phyloP scores from a whole-genome alignment of 2,329 filamentous ascomycete genomes.

The Reticulascus tulasneorum region DNA sequence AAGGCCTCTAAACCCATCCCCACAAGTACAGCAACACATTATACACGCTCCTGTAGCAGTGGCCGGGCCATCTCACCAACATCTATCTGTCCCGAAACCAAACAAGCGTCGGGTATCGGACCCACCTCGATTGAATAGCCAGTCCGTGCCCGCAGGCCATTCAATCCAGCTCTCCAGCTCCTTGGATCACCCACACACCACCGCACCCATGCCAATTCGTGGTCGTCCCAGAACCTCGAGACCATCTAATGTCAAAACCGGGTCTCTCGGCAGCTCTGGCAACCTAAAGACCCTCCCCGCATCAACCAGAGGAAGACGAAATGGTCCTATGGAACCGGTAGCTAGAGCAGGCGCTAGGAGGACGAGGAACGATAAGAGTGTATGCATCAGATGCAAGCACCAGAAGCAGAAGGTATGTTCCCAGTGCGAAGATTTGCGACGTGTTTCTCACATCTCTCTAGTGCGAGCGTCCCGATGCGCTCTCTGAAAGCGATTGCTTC shows the following conservation, averaged over 20 bases:
- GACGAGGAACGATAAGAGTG: constrained; percentile 12
- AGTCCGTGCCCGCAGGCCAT: too few species aligned
- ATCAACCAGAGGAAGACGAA: constrained; percentile 8
- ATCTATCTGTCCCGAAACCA: too few species aligned
- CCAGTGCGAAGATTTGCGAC: too few species aligned
- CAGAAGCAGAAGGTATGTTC: constrained; percentile 7
- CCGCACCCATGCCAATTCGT: constrained; percentile 2
- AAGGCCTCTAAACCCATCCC: too few species aligned
- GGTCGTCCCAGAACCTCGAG: background rate
- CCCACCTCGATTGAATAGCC: too few species aligned
- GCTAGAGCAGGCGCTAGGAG: constrained; percentile 9
- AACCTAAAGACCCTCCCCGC: background rate
- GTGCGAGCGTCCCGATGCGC: constrained; percentile 7
- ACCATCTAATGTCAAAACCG: background rate
- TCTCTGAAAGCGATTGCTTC: constrained; percentile 4
- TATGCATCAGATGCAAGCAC: constrained; percentile 15
- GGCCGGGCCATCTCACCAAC: too few species aligned
- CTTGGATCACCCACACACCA: too few species aligned
- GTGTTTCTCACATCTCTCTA: background rate
- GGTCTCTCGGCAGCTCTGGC: background rate
- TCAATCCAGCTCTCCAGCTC: background rate
- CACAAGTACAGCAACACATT: too few species aligned
- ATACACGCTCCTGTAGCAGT: too few species aligned
- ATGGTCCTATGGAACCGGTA: constrained; percentile 7
- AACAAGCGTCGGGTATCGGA: too few species aligned